Evolutionary conservation across 1,139 yeast genomes (phyloP).

Genomic region (Pneumocystis carinii): DNA sequence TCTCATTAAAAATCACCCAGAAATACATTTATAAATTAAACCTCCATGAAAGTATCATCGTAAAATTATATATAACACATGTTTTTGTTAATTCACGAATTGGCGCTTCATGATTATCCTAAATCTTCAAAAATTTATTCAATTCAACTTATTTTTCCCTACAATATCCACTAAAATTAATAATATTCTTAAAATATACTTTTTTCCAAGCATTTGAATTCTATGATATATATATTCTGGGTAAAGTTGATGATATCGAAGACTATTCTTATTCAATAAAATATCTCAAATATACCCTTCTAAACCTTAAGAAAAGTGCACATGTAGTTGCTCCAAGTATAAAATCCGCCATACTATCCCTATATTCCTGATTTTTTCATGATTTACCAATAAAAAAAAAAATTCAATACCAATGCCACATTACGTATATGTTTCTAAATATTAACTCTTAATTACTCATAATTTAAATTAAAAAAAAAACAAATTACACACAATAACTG

Average conservation of each 20-base stretch:
- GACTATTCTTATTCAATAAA: constrained; percentile 21
- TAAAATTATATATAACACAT: constrained; percentile 54
- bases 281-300: neutral
- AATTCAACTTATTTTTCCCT: neutral
- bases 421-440: constrained; percentile 28
- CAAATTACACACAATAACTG: constrained; percentile 26
- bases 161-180: constrained; percentile 68
- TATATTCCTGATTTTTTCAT: constrained; percentile 30
- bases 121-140: neutral
- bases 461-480: neutral
- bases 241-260: constrained; percentile 67
- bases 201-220: constrained; percentile 40
- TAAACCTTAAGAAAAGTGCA: constrained; percentile 42
- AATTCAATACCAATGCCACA: constrained; percentile 23
- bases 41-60: constrained; percentile 65
- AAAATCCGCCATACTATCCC: constrained; percentile 35
- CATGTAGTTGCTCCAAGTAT: constrained; percentile 58
- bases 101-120: constrained; percentile 44
- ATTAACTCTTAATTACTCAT: neutral
- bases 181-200: constrained; percentile 41
- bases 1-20: neutral
- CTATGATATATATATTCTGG: constrained; percentile 75
- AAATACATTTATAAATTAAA: constrained; percentile 16
- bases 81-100: constrained; percentile 55
- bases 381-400: neutral